phyloP scores from a whole-genome alignment of 2,329 filamentous ascomycete species.

The Exophiala mesophila region DNA sequence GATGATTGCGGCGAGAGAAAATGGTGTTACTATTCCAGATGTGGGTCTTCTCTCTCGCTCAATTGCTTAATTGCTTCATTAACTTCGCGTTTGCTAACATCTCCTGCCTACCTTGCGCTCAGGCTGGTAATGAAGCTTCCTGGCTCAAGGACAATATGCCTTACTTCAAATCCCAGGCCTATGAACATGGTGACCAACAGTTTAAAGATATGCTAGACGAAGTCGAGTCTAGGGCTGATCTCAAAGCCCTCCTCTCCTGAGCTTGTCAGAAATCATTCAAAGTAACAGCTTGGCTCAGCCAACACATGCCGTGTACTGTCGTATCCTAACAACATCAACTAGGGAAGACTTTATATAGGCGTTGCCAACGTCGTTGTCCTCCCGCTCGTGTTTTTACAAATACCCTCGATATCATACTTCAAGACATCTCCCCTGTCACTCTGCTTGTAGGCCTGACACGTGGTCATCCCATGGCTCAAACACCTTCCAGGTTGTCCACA shows the following conservation, averaged over 20 bases:
- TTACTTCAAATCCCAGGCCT: conserved; percentile 20
- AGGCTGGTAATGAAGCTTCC: conserved; percentile 21
- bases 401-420: too few relatives aligned
- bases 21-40: conserved; percentile 21
- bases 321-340: too few relatives aligned
- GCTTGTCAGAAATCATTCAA: too few relatives aligned
- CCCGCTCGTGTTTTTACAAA: too few relatives aligned
- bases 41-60: conserved; percentile 12
- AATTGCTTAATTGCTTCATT: background rate
- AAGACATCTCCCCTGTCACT: too few relatives aligned
- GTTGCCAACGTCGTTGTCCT: too few relatives aligned
- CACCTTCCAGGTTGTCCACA: conserved; percentile 13
- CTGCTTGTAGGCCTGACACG: too few relatives aligned
- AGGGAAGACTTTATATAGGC: too few relatives aligned
- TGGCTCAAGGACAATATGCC: conserved; percentile 23
- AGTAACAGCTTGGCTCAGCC: too few relatives aligned
- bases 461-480: too few relatives aligned
- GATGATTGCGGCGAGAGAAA: conserved; percentile 22
- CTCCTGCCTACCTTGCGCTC: background rate
- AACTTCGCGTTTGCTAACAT: background rate
- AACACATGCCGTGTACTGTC: too few relatives aligned
- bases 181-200: conserved; percentile 15
- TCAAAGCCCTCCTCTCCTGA: conserved; percentile 8
- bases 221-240: conserved; percentile 15
- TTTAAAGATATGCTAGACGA: conserved; percentile 19